Conservation (phyloP, 2,329 filamentous ascomycete species). For the Aspergillus sp. region DNA sequence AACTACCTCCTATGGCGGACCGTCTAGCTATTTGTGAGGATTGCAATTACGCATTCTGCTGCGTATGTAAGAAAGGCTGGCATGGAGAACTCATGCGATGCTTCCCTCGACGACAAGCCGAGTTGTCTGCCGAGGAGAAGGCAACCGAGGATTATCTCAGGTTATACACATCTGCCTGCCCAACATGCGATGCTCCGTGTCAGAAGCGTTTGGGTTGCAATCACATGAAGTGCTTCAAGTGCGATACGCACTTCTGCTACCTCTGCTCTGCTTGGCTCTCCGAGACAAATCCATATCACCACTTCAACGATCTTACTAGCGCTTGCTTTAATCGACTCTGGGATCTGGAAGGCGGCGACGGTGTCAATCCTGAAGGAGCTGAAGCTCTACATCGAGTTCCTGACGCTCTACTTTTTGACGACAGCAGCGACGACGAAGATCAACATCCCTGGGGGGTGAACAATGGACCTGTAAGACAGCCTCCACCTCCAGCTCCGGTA, state of each 20-base stretch:
- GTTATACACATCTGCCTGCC: slow-evolving; percentile 80
- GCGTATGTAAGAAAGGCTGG: slow-evolving; percentile 75
- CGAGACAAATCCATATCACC: slow-evolving; percentile 76
- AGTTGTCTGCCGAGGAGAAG: slow-evolving; percentile 80
- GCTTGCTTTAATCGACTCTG: slow-evolving; percentile 83
- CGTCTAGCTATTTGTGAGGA: slow-evolving; percentile 83
- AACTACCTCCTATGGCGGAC: slow-evolving; percentile 56
- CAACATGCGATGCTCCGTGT: slow-evolving; percentile 78
- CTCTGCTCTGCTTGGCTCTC: slow-evolving; percentile 86
- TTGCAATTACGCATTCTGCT: slow-evolving; percentile 86
- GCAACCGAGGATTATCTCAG: slow-evolving; percentile 82
- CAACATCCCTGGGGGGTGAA: slow-evolving; percentile 26
- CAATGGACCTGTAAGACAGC: slow-evolving; percentile 29
- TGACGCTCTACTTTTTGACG: slow-evolving; percentile 40
- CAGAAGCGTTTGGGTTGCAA: slow-evolving; percentile 96
- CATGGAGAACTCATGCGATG: slow-evolving; percentile 83
- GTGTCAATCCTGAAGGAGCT: slow-evolving; percentile 42
- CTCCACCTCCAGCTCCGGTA: slow-evolving; percentile 42
- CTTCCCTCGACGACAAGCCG: slow-evolving; percentile 62
- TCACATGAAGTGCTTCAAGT: slow-evolving; percentile 92
- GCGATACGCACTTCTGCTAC: slow-evolving; percentile 92
- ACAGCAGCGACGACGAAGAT: slow-evolving; percentile 31
- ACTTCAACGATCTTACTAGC: slow-evolving; percentile 74
- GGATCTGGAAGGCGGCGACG: slow-evolving; percentile 83
- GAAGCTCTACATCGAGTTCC: slow-evolving; percentile 41